phyloP scores from a whole-genome alignment of 73 alveolate genomes.

The Breviolum minutum region DNA sequence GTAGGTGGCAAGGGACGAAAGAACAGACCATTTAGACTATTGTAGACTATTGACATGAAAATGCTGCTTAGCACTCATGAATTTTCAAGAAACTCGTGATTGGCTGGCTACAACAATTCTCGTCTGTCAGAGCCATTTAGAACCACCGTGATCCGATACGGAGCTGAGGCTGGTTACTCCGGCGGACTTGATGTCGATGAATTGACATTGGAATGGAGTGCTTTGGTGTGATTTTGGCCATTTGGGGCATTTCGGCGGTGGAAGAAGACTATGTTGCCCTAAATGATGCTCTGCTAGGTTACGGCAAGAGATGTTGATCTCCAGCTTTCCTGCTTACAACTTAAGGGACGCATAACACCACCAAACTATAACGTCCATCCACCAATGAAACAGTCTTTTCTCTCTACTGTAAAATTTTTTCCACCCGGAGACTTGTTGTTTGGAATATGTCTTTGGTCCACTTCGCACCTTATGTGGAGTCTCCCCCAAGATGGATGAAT shows the following conservation, averaged over 20 bases:
- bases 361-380: too few relatives aligned
- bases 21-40: background rate
- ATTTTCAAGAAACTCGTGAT: too few relatives aligned
- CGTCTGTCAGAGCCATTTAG: background rate
- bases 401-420: too few relatives aligned
- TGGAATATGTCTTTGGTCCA: too few relatives aligned
- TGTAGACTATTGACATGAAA: background rate
- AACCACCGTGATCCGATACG: background rate
- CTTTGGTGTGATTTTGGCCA: background rate
- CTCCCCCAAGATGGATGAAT: too few relatives aligned
- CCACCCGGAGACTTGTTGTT: too few relatives aligned
- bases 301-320: background rate
- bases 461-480: too few relatives aligned
- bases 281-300: background rate
- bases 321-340: background rate
- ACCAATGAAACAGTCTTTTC: too few relatives aligned
- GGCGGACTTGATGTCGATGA: conserved; percentile 55
- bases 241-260: background rate
- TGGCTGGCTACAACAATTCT: background rate
- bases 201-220: conserved; percentile 47
- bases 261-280: too few relatives aligned
- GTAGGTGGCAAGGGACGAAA: too few relatives aligned
- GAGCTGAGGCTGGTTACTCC: conserved; percentile 37
- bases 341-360: too few relatives aligned
- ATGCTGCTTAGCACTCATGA: too few relatives aligned